These are phyloP conservation scores for Ustilago xerochloae DNA, from an alignment of 1,284 basidiomycete species.

Conservation along the genomic window DNA sequence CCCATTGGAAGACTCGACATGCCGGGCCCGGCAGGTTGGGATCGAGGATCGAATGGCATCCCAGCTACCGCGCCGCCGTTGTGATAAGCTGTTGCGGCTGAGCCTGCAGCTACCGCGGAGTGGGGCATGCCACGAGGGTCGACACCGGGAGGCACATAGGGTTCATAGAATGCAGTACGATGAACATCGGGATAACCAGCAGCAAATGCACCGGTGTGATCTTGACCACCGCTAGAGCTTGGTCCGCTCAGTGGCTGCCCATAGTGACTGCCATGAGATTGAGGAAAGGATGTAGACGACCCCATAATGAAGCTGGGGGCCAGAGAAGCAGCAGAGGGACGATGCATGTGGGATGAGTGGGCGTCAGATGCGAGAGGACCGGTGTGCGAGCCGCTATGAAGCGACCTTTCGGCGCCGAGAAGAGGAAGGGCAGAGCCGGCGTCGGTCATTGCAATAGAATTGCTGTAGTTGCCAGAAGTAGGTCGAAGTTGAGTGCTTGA, in stretches of 20 bases:
- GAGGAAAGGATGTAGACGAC: conserved; percentile 22
- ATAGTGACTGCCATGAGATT: conserved; percentile 23
- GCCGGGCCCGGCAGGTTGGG: conserved; percentile 1
- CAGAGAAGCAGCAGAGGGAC: conserved; percentile 30
- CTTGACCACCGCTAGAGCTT: not conserved
- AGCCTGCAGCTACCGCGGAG: conserved; percentile 8
- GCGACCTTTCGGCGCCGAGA: conserved; percentile 14
- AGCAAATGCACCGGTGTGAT: conserved; percentile 3
- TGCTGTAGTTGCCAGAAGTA: conserved; percentile 21
- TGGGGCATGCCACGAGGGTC: conserved; percentile 10
- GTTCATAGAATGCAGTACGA: conserved; percentile 30
- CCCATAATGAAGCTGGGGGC: conserved; percentile 34
- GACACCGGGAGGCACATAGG: conserved; percentile 17
- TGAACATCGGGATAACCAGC: conserved; percentile 33
- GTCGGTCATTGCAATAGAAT: conserved; percentile 28
- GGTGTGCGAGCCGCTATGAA: conserved; percentile 17
- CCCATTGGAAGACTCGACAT: conserved; percentile 25
- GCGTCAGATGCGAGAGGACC: conserved; percentile 7
- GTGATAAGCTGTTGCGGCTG: conserved; percentile 26
- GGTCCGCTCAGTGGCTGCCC: conserved; percentile 9
- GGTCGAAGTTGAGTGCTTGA: conserved; percentile 19
- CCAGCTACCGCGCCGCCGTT: not conserved
- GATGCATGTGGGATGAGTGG: conserved; percentile 17
- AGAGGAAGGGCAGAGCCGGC: conserved; percentile 22
- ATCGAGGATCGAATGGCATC: conserved; percentile 4